Conservation (phyloP, 306 rosid genomes). For the Hippophae rhamnoides region DNA sequence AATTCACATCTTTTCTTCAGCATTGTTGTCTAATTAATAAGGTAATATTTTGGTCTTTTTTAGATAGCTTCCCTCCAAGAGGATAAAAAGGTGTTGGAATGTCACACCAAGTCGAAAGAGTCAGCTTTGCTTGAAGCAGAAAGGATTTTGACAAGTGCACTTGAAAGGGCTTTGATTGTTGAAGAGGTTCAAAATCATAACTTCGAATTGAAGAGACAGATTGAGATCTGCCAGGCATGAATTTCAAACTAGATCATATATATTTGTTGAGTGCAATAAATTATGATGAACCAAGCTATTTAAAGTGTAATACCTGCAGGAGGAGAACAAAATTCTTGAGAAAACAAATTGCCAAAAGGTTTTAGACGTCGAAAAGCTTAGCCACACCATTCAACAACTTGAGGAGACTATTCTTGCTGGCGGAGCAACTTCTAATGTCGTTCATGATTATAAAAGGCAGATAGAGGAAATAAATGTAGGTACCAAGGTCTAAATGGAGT, state of each 20-base stretch:
- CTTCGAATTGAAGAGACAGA: conserved; percentile 89
- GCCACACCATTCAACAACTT: conserved; percentile 77
- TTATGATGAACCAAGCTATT: conserved; percentile 5
- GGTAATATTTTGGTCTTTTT: conserved; percentile 2
- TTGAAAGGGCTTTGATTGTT: conserved; percentile 89
- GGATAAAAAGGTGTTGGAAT: conserved; percentile 79
- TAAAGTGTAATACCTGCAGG: conserved; percentile 43
- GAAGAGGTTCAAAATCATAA: conserved; percentile 96
- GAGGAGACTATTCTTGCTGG: conserved; percentile 79
- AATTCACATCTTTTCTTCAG: too few species aligned
- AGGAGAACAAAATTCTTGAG: conserved; percentile 83
- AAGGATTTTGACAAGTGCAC: conserved; percentile 66
- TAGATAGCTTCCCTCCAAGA: conserved; percentile 69
- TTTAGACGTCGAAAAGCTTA: conserved; percentile 78
- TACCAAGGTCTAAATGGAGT: background rate
- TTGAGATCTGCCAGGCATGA: conserved; percentile 87
- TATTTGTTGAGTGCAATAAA: conserved; percentile 8
- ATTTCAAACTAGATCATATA: conserved; percentile 12
- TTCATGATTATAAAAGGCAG: conserved; percentile 71
- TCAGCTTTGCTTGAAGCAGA: conserved; percentile 86
- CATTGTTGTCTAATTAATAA: too few species aligned
- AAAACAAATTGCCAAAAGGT: conserved; percentile 86
- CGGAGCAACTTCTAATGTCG: conserved; percentile 59
- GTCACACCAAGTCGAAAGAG: conserved; percentile 78
- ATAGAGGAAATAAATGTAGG: conserved; percentile 58